phyloP scores from a whole-genome alignment of 1,284 basidiomycete genomes.

The Ceratobasidium sp. region DNA sequence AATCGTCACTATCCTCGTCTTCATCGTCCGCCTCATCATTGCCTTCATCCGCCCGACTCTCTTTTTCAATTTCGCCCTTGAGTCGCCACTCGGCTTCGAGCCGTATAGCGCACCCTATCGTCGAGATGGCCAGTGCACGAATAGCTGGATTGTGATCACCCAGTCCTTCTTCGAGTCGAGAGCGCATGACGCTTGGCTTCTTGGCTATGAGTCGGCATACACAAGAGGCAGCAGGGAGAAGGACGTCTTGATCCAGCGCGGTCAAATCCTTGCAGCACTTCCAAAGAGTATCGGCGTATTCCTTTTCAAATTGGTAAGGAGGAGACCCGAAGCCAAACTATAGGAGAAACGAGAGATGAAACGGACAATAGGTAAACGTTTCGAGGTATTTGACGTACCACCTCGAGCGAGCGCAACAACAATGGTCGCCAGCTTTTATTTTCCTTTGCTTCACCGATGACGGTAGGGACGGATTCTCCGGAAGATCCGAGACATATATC shows the following conservation, averaged over 20 bases:
- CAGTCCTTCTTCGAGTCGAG: conserved; percentile 88
- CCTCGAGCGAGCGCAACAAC: conserved; percentile 93
- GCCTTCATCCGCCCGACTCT: conserved; percentile 67
- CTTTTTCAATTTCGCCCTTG: background rate
- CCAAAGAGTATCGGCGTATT: conserved; percentile 79
- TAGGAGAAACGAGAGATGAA: background rate
- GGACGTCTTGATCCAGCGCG: conserved; percentile 87
- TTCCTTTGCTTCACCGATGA: conserved; percentile 83
- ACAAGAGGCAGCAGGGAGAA: conserved; percentile 96
- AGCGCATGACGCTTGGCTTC: conserved; percentile 88
- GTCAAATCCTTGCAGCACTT: conserved; percentile 87
- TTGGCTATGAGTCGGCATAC: conserved; percentile 93
- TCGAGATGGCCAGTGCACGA: conserved; percentile 90
- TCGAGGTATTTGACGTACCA: conserved; percentile 63
- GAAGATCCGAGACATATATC: conserved; percentile 95
- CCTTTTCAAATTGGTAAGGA: background rate
- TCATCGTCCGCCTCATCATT: no score
- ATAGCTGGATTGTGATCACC: conserved; percentile 75
- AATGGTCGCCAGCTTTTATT: conserved; percentile 83
- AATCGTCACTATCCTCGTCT: conserved; percentile 48
- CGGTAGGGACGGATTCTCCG: conserved; percentile 84
- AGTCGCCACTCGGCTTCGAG: conserved; percentile 32
- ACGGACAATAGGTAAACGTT: conserved; percentile 15
- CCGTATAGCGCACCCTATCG: conserved; percentile 90
- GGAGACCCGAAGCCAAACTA: conserved; percentile 87